Conservation (phyloP, 495 filamentous ascomycete species). For the Hyaloscypha finlandica region DNA sequence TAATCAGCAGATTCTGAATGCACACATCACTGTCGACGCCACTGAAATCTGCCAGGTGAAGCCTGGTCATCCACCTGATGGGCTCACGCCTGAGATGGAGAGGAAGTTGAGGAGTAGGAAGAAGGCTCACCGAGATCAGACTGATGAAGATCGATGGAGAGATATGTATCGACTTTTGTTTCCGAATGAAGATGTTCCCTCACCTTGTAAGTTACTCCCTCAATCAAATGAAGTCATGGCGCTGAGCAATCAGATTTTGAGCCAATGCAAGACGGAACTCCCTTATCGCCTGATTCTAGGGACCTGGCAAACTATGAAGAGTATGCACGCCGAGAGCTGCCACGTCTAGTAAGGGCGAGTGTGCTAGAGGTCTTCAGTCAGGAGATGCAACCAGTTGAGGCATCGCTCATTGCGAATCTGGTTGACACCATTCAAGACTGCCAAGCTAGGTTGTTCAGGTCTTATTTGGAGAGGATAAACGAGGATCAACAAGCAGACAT, state of each 20-base stretch:
- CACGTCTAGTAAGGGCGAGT: constrained; percentile 14
- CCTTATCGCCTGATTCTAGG: constrained; percentile 13
- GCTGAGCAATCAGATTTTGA: constrained; percentile 15
- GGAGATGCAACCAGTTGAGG: constrained; percentile 19
- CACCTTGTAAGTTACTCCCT: constrained; percentile 19
- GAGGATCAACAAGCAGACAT: too few relatives aligned
- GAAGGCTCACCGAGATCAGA: constrained; percentile 13
- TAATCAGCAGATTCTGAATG: constrained; percentile 11
- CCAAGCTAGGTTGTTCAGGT: constrained; percentile 23
- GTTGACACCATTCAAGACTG: constrained; percentile 23
- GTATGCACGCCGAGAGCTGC: constrained; percentile 21
- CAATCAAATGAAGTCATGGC: neutral
- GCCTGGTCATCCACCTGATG: constrained; percentile 9
- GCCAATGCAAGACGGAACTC: constrained; percentile 9
- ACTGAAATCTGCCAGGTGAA: constrained; percentile 11
- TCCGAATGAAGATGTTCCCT: constrained; percentile 18
- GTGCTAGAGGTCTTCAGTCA: constrained; percentile 9
- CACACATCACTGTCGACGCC: constrained; percentile 12
- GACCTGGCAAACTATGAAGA: constrained; percentile 23
- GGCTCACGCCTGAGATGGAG: constrained; percentile 17
- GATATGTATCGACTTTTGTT: constrained; percentile 26
- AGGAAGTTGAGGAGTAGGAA: constrained; percentile 17
- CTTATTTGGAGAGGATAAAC: constrained; percentile 8
- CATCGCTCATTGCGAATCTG: constrained; percentile 12
- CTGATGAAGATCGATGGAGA: constrained; percentile 23